phyloP scores from a whole-genome alignment of 345 rosid genomes.

The Hibiscus tridactylites region DNA sequence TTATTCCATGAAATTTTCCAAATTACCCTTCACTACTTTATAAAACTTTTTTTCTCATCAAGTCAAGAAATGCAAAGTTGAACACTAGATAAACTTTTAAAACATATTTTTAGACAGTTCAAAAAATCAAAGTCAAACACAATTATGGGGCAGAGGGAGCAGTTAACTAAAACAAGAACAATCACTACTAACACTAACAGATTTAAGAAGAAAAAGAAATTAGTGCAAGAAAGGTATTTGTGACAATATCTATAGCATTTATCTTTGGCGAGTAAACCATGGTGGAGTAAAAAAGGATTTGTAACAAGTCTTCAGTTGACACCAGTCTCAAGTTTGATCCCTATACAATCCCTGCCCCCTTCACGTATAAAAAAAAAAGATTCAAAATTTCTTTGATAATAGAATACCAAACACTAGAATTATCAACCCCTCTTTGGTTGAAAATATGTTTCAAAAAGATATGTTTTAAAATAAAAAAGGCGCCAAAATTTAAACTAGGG shows the following conservation, averaged over 20 bases:
- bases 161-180: neutral
- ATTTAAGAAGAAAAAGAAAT: neutral
- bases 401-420: too few species aligned
- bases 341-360: too few species aligned
- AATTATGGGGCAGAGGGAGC: neutral
- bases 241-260: neutral
- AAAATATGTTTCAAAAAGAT: too few species aligned
- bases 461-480: too few species aligned
- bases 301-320: too few species aligned
- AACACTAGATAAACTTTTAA: neutral
- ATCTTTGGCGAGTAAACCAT: too few species aligned
- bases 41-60: neutral
- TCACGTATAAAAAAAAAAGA: too few species aligned
- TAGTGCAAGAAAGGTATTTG: neutral
- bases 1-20: neutral
- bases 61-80: neutral
- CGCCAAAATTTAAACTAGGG: too few species aligned
- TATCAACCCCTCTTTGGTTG: too few species aligned
- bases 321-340: too few species aligned
- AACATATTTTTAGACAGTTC: neutral
- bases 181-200: neutral
- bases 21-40: neutral
- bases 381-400: too few species aligned
- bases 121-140: neutral
- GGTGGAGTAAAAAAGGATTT: too few species aligned